These are phyloP conservation scores for Gentiana dahurica DNA, from an alignment of 257 asterid genomes.

Conservation along the genomic window DNA sequence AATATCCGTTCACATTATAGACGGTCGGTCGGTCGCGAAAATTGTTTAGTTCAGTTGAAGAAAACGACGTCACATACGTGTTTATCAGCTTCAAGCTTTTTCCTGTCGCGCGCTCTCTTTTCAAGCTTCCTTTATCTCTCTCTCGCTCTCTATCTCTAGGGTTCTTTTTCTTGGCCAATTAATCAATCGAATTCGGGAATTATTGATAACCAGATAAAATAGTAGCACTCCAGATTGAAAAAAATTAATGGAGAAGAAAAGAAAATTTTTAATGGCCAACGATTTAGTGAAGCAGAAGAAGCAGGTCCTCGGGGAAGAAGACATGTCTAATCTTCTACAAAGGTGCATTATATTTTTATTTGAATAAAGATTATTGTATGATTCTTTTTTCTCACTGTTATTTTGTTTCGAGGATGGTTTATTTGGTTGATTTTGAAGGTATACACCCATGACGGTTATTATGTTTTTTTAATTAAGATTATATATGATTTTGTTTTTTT, in stretches of 20 bases:
- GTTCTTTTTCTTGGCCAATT: background rate
- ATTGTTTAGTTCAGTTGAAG: background rate
- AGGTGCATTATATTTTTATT: slow-evolving; percentile 26
- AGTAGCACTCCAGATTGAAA: background rate
- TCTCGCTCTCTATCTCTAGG: slow-evolving; percentile 1
- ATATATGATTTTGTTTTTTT: no score
- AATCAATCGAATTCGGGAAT: background rate
- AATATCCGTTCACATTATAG: slow-evolving; percentile 3
- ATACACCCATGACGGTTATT: slow-evolving; percentile 12
- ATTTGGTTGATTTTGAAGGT: slow-evolving; percentile 25
- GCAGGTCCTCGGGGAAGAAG: slow-evolving; percentile 48
- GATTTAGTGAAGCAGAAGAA: slow-evolving; percentile 46
- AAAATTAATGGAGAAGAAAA: background rate
- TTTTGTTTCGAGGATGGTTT: background rate
- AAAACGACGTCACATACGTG: background rate
- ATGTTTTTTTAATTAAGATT: no score
- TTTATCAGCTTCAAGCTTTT: slow-evolving; percentile 1
- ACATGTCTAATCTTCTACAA: slow-evolving; percentile 33
- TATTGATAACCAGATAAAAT: background rate
- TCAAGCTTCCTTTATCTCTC: slow-evolving; percentile 3
- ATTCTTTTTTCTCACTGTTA: background rate
- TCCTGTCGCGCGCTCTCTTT: background rate
- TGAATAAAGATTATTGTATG: no score
- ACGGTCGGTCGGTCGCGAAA: slow-evolving; percentile 1
- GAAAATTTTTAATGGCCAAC: slow-evolving; percentile 31